These are phyloP conservation scores for Epithele typhae DNA, from an alignment of 768 basidiomycete species.

Conservation along the genomic window DNA sequence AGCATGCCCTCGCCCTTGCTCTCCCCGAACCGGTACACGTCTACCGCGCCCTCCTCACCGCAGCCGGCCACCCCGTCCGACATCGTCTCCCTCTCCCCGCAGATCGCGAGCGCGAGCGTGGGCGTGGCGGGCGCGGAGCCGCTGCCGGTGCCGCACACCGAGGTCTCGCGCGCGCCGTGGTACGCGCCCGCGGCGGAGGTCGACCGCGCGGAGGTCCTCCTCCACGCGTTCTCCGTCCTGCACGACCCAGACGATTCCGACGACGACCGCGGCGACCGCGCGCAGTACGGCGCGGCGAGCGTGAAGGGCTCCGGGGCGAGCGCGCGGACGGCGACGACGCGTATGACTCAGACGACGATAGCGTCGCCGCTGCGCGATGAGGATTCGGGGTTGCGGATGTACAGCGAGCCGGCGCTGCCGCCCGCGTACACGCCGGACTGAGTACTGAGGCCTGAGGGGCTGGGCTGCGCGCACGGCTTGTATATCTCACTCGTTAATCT, in stretches of 20 bases:
- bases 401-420: not conserved
- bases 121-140: not conserved
- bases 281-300: not conserved
- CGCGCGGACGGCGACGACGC: not conserved
- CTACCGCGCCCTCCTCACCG: conserved; percentile 1
- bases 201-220: conserved; percentile 2
- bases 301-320: not conserved
- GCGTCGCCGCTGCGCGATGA: not conserved
- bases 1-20: conserved; percentile 1
- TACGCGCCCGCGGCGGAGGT: conserved; percentile 2
- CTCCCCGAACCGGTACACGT: conserved; percentile 1
- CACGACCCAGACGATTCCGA: no score
- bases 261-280: no score
- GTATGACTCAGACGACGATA: no score
- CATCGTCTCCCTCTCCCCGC: conserved; percentile 1
- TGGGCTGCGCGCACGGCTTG: no score
- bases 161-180: conserved; percentile 1
- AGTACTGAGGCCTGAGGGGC: no score
- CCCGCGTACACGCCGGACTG: not conserved
- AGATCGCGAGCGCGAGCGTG: not conserved
- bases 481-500: no score
- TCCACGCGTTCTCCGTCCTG: conserved; percentile 1
- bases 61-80: not conserved
- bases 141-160: not conserved
- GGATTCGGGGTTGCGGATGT: conserved; percentile 2